Conservation (phyloP, 2,329 filamentous ascomycete species). For the Amesomyces nigricolor region DNA sequence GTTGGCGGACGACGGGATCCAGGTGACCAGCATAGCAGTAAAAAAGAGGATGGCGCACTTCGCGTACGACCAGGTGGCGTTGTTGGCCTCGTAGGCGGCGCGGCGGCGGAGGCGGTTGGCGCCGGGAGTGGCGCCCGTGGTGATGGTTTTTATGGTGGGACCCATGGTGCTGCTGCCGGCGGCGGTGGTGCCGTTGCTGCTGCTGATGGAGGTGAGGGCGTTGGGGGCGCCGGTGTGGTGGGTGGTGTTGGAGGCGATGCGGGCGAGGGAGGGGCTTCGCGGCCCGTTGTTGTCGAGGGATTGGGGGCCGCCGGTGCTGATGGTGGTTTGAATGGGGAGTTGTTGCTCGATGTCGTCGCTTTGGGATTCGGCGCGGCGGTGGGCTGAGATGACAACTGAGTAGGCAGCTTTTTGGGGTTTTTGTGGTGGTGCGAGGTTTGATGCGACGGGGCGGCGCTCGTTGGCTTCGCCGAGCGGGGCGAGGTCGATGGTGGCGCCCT, state of each 20-base stretch:
- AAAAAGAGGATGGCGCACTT: constrained; percentile 69
- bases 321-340: constrained; percentile 20
- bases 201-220: constrained; percentile 20
- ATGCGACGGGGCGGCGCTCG: constrained; percentile 25
- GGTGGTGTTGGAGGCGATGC: neutral
- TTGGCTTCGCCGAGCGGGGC: constrained; percentile 24
- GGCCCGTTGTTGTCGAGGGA: constrained; percentile 12
- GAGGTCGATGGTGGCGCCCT: constrained; percentile 31
- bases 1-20: constrained; percentile 74
- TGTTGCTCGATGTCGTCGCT: constrained; percentile 27
- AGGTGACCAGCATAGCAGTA: constrained; percentile 63
- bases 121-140: neutral
- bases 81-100: constrained; percentile 49
- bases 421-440: neutral
- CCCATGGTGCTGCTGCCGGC: neutral
- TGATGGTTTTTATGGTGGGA: constrained; percentile 15
- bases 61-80: constrained; percentile 62
- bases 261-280: neutral
- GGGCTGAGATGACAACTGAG: constrained; percentile 47
- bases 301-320: constrained; percentile 16
- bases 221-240: neutral
- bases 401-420: constrained; percentile 33
- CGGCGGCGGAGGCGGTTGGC: constrained; percentile 30
- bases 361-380: constrained; percentile 24
- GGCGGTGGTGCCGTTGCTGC: neutral